Base-by-base conservation (phyloP, 345 rosid species). In the Ceriops tagal region DNA sequence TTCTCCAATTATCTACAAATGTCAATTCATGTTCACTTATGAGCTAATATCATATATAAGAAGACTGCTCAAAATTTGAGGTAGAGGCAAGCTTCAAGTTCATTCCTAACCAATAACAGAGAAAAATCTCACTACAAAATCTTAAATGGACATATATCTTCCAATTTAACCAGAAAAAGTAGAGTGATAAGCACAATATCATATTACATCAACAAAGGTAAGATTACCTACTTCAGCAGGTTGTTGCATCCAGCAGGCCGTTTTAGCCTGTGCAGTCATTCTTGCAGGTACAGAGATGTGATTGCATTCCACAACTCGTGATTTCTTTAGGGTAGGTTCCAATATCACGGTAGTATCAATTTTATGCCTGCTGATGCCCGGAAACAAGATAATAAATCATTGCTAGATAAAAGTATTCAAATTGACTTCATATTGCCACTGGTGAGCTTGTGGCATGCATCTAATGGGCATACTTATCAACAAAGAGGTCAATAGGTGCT, bases 151-250 rank as follows among this genome's bases (percentile, higher is more conserved):
- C 46, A 8, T 39, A 39, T 39, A 11, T 39, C 3, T 9, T 39
- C 1, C 46, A 39, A 39, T 39, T 39, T 39, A 9, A 39, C 46
- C 46, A 9, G 46, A 39, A 39, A 7, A 11, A 39, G 46, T 9
- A 15, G 46, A 11, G 13, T 10, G 3, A 39, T 39, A 9, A 39
- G 11, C 46, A 39, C 46, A 8, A 39, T 39, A 2, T 10, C 46
- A 39, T 11, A 39, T 39, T 9, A 39, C 46, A 39, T 39, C 46
- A 39, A 39, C 46, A 39, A 39, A 39, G 46, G 13, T 39, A 39
- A 39, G 32, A 15, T 10, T 53, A 73, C 71, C 34, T 72, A 69
- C 77, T 68, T 77, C 77, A 60, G 73, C 76, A 68, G 69, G 62
- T 68, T 57, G 53, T 73, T 62, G 73, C 53, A 70, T 57, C 58